A percentile compares a stretch with the other conserved stretches of the same genome.
phyloP scores from a whole-genome alignment of 768 basidiomycete species.

The Boletus edulis region DNA sequence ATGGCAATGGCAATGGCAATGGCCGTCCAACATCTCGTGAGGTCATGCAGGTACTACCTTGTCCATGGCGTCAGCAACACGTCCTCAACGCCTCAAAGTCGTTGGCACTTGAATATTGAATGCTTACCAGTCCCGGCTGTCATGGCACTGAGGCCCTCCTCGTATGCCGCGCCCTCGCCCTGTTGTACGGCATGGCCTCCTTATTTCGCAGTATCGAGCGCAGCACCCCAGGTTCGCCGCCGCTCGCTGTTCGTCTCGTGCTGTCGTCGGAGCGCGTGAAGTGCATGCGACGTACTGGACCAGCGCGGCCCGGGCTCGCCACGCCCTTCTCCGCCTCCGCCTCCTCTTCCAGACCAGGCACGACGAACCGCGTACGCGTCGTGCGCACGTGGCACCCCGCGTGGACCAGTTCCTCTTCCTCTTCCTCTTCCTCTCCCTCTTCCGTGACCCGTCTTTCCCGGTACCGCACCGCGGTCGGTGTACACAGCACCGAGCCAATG shows the following conservation, averaged over 20 bases:
- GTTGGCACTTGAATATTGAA: background rate
- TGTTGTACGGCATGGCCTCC: conserved; percentile 9
- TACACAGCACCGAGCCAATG: background rate
- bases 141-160: conserved; percentile 8
- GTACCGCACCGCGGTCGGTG: background rate
- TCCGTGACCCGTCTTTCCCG: background rate
- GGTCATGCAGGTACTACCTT: no score
- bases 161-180: background rate
- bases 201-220: conserved; percentile 18
- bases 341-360: conserved; percentile 1
- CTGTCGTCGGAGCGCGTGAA: background rate
- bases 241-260: background rate
- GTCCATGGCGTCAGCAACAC: background rate
- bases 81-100: no score
- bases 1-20: background rate
- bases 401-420: background rate
- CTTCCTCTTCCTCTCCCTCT: background rate
- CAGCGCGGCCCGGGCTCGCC: background rate
- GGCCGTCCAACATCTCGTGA: no score
- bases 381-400: background rate
- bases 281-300: no score
- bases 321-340: background rate
- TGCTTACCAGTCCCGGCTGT: background rate
- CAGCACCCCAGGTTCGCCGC: background rate
- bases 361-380: conserved; percentile 15